Conservation (phyloP, 176 grass and related monocot species). For the Alopecurus myosuroides region DNA sequence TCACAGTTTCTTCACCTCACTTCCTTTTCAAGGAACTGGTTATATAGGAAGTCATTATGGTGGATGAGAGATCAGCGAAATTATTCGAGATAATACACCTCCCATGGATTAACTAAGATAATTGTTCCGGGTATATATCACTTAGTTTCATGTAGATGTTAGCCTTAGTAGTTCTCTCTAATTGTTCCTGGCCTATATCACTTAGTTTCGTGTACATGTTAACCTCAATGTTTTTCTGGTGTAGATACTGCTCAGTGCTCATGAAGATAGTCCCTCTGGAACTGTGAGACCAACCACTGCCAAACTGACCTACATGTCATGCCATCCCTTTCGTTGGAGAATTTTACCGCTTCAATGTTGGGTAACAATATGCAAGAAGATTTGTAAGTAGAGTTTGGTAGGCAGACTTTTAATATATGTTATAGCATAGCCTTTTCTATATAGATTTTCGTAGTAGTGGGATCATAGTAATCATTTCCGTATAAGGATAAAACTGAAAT, state of each 20-base stretch:
- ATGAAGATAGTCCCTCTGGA: too few relatives aligned
- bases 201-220: too few relatives aligned
- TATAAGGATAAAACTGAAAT: neutral
- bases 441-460: neutral
- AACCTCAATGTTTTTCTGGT: too few relatives aligned
- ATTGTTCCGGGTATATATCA: neutral
- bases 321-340: neutral
- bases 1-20: neutral
- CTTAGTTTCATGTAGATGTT: neutral
- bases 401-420: neutral
- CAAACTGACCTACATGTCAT: neutral
- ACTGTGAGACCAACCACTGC: neutral
- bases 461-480: neutral
- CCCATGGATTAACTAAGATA: neutral
- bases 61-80: constrained; percentile 60
- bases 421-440: neutral
- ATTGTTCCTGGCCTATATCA: too few relatives aligned
- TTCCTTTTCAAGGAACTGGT: neutral
- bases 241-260: too few relatives aligned
- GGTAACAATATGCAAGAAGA: neutral
- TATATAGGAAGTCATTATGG: neutral
- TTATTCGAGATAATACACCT: constrained; percentile 63
- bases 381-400: neutral
- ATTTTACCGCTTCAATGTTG: neutral
- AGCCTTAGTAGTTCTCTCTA: neutral